Conservation (phyloP, 371 early-diverging fungal genomes). For the Amoeboaphelidium protococcarum region DNA sequence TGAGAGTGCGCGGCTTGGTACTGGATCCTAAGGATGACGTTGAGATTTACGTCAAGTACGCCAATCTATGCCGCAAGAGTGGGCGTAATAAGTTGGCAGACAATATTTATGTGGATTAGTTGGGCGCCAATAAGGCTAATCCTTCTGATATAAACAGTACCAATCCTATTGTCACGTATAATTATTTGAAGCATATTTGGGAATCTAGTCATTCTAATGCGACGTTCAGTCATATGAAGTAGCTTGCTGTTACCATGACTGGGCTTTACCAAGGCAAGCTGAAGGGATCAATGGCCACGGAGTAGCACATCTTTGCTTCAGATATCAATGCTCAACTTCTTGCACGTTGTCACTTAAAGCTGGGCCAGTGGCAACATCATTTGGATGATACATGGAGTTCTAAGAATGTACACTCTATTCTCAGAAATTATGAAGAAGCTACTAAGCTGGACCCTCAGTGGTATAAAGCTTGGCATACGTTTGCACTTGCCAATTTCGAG, state of each 20-base stretch:
- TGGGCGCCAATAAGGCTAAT: constrained; percentile 14
- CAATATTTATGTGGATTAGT: constrained; percentile 38
- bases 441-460: constrained; percentile 73
- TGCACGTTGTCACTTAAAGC: constrained; percentile 69
- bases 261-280: constrained; percentile 8
- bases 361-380: constrained; percentile 72
- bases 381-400: constrained; percentile 46
- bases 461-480: constrained; percentile 97
- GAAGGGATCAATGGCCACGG: constrained; percentile 7
- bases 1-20: constrained; percentile 68
- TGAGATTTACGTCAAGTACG: constrained; percentile 86
- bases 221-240: constrained; percentile 14
- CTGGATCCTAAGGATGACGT: constrained; percentile 66
- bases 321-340: constrained; percentile 32
- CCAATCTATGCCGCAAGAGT: constrained; percentile 72
- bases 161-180: constrained; percentile 39
- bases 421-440: constrained; percentile 55
- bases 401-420: constrained; percentile 44
- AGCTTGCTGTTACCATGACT: constrained; percentile 18
- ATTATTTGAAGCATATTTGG: constrained; percentile 85
- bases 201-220: constrained; percentile 13
- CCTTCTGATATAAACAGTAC: constrained; percentile 7
- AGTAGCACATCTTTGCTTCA: too few relatives aligned
- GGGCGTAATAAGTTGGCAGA: constrained; percentile 57
- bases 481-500: constrained; percentile 83